These are phyloP conservation scores for Straminergon stramineum DNA, from an alignment of 225 moss, liverwort and hornwort species.

Conservation along the genomic window DNA sequence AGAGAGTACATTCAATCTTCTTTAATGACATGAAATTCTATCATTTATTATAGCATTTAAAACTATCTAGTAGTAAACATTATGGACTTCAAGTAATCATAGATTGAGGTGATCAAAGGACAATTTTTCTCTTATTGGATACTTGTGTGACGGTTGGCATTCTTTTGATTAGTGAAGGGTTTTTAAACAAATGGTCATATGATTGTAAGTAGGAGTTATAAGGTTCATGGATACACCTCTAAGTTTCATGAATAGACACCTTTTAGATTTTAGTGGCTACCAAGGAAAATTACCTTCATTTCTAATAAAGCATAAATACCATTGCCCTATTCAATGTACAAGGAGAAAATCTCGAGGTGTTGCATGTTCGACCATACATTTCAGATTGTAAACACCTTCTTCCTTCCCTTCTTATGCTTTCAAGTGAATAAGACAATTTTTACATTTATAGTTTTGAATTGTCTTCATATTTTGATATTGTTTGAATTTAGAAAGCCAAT, in stretches of 20 bases:
- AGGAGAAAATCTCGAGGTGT: neutral
- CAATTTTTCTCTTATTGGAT: neutral
- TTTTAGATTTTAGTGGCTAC: neutral
- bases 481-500: neutral
- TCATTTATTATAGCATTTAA: neutral
- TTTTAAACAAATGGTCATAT: neutral
- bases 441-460: neutral
- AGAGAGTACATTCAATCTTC: too few relatives aligned
- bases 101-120: neutral
- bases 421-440: neutral
- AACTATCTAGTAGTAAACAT: neutral
- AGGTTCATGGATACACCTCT: neutral
- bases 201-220: neutral
- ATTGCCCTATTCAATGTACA: neutral
- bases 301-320: neutral
- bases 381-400: neutral
- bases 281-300: neutral
- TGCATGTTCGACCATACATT: neutral
- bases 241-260: neutral
- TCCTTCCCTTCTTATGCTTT: neutral
- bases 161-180: neutral
- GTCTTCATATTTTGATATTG: neutral
- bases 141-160: neutral
- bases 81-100: neutral
- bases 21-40: too few relatives aligned